Evolutionary conservation across 192 early-diverging fungal genomes (phyloP).

Genomic region (Linnemannia exigua): DNA sequence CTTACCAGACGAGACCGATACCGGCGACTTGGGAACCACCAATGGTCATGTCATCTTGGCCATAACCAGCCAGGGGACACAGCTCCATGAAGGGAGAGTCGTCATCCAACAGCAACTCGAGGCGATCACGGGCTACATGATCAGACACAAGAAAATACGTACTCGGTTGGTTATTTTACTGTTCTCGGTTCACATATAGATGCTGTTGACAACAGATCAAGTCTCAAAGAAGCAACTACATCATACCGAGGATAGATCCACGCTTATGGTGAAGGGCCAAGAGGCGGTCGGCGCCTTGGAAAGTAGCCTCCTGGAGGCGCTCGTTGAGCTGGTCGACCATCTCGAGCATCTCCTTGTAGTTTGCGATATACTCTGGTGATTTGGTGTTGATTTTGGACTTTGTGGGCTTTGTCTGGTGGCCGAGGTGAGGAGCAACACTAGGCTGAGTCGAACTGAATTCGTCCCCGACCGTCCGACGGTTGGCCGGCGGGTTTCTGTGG

Average conservation of each 20-base stretch:
- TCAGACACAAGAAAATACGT: not conserved
- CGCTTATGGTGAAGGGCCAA: slow-evolving; percentile 68
- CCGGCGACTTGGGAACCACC: slow-evolving; percentile 75
- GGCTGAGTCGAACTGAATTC: slow-evolving; percentile 23
- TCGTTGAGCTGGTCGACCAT: slow-evolving; percentile 66
- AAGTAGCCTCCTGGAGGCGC: slow-evolving; percentile 64
- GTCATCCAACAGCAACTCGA: slow-evolving; percentile 72
- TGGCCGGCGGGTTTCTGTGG: slow-evolving; percentile 32
- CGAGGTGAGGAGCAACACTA: slow-evolving; percentile 35
- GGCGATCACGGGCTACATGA: slow-evolving; percentile 67
- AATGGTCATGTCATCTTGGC: slow-evolving; percentile 74
- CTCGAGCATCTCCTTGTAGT: slow-evolving; percentile 67
- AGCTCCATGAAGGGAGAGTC: slow-evolving; percentile 77
- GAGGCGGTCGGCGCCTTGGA: slow-evolving; percentile 62
- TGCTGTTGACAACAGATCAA: not conserved
- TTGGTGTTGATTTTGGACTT: slow-evolving; percentile 62
- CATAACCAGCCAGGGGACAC: slow-evolving; percentile 72
- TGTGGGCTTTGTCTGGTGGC: slow-evolving; percentile 60
- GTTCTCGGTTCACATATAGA: not conserved
- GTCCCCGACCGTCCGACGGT: slow-evolving; percentile 25
- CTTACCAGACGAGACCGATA: slow-evolving; percentile 75
- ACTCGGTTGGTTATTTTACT: not conserved
- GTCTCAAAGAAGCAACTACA: not conserved
- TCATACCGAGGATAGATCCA: slow-evolving; percentile 71
- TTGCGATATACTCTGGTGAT: slow-evolving; percentile 66